Evolutionary conservation across 225 moss, liverwort and hornwort species (phyloP).

Genomic region (Sphagnum contortum): DNA sequence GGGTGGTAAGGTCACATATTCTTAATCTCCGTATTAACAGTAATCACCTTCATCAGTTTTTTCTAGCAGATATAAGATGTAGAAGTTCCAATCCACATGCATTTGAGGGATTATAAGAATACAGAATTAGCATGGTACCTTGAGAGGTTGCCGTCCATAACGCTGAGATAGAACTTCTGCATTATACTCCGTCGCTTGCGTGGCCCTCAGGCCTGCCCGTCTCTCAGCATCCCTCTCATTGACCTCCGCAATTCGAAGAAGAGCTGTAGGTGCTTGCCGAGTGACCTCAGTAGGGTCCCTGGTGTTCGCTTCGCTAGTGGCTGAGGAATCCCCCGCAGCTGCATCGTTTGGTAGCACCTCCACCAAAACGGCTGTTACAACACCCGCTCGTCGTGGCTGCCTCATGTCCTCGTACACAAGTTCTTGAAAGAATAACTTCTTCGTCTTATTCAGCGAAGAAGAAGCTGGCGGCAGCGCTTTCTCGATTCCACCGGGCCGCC

Average conservation of each 20-base stretch:
- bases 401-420: too few species aligned
- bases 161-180: conserved; percentile 26
- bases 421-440: too few species aligned
- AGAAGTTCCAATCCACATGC: too few species aligned
- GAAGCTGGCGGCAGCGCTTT: too few species aligned
- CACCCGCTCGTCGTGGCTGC: too few species aligned
- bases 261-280: conserved; percentile 8
- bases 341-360: conserved; percentile 24
- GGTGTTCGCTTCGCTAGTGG: conserved; percentile 18
- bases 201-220: conserved; percentile 37
- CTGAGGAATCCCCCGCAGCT: conserved; percentile 16
- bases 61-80: background rate
- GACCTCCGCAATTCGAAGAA: conserved; percentile 8
- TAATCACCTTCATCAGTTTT: background rate
- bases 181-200: conserved; percentile 26
- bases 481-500: too few species aligned
- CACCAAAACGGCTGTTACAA: conserved; percentile 24
- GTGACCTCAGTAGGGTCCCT: conserved; percentile 5
- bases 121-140: conserved; percentile 16
- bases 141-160: conserved; percentile 29
- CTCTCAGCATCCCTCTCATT: conserved; percentile 30
- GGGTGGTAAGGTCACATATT: background rate
- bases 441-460: too few species aligned
- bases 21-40: background rate
- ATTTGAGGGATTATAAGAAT: background rate